Evolutionary conservation across 78 protist species (phyloP).

Genomic region (Bigelowiella natans): DNA sequence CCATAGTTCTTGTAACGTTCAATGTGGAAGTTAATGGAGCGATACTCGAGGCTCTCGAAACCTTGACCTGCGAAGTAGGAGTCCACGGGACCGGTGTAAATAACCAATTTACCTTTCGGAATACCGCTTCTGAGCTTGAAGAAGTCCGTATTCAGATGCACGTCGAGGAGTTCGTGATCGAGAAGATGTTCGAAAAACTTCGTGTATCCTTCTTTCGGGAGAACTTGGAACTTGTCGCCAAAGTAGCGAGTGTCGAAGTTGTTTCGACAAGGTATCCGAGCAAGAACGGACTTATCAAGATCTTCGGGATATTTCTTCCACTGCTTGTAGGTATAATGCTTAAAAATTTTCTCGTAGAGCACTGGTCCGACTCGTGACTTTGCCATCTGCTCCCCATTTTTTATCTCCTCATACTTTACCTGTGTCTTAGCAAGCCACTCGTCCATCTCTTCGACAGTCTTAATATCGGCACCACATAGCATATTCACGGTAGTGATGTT

Average conservation of each 20-base stretch:
- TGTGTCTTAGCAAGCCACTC: background rate
- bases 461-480: background rate
- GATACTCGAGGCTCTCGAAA: constrained; percentile 31
- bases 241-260: constrained; percentile 30
- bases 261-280: constrained; percentile 31
- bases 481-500: background rate
- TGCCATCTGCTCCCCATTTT: constrained; percentile 24
- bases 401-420: background rate
- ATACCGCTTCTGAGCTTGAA: background rate
- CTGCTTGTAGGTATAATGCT: constrained; percentile 43
- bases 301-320: constrained; percentile 42
- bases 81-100: constrained; percentile 45
- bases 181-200: background rate
- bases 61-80: constrained; percentile 28
- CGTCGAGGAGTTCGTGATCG: background rate
- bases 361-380: constrained; percentile 31
- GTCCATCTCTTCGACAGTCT: background rate
- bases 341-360: constrained; percentile 36
- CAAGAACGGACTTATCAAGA: constrained; percentile 30
- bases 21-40: constrained; percentile 23
- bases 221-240: constrained; percentile 7
- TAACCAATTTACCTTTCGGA: constrained; percentile 5
- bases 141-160: constrained; percentile 25
- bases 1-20: background rate
- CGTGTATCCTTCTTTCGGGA: background rate